Base-by-base conservation (phyloP, 257 asterid genomes). In the Solanum chiquidenum region DNA sequence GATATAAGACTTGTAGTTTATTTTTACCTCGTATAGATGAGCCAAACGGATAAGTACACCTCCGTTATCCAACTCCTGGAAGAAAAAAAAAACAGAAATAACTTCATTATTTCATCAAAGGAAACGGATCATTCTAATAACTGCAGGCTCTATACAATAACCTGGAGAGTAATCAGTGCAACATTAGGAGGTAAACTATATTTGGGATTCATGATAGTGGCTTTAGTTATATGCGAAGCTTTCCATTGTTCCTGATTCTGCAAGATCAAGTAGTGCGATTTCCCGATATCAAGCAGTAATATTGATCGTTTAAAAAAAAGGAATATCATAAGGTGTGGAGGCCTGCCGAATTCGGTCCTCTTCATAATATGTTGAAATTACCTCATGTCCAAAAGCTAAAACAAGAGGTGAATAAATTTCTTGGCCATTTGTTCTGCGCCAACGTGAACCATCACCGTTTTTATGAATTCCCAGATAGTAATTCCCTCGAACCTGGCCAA, bases 391-490 rank as follows among this genome's bases (percentile, higher is more conserved):
- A 88, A 95, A 96, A 86, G 98, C 97, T 82, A 96, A 87, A 85
- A 95, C 92, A 82, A 96, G 95, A 2, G 99, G 98, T 60, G 99
- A 96, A 89, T 96, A 95, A 90, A 96, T 90, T 91, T 96, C 98
- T 90, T 96, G 99, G 73, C 97, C 94, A 16, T 94, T 89, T 83
- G 94, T 94, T 90, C 99, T 88, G 38, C 99, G 93, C 99, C 98
- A 96, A 52, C 90, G 94, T 9, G 98, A 91, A 87, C 99, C 98
- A 27, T 90, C 85, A 83, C 98, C 96, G 34, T 89, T 91, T 88
- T 92, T 85, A 73, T 95, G 76, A 71, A 94, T 87, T 72, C 94
- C 91, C 71, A 93, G 76, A 80, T 93, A 95, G 88, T 96, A 95
- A 73, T 89, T 93, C 87, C 99, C 99, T 75, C 98, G 94, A 83